phyloP scores from a whole-genome alignment of 164 flowering plant species.

The Macadamia integrifolia region DNA sequence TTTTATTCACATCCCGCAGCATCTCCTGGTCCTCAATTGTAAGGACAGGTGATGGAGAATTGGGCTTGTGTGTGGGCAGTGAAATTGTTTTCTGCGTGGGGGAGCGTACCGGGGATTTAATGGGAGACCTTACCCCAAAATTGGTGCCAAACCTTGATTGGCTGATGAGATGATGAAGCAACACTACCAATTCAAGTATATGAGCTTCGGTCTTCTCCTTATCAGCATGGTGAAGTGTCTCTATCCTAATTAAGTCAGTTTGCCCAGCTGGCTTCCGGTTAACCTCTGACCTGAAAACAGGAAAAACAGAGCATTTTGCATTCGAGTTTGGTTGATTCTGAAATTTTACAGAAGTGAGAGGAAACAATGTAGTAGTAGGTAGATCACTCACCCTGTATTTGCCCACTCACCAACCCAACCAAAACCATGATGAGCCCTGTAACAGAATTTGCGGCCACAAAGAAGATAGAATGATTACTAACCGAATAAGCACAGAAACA shows the following conservation, averaged over 20 bases:
- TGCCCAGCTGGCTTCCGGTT: conserved; percentile 60
- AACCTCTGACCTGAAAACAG: conserved; percentile 60
- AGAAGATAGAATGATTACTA: neutral
- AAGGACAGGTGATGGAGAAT: conserved; percentile 35
- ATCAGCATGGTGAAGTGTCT: conserved; percentile 92
- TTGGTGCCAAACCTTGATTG: conserved; percentile 41
- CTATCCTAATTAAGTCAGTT: conserved; percentile 62
- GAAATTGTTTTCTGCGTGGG: conserved; percentile 50
- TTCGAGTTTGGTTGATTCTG: neutral
- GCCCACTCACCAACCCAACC: conserved; percentile 99
- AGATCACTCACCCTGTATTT: conserved; percentile 69
- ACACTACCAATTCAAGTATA: conserved; percentile 80
- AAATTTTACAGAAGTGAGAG: neutral
- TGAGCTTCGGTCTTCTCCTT: conserved; percentile 79
- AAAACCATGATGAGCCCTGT: conserved; percentile 96
- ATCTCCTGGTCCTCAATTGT: conserved; percentile 78
- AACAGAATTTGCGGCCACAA: conserved; percentile 9
- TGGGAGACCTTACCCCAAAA: conserved; percentile 61
- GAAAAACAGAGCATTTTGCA: neutral
- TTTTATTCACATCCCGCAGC: conserved; percentile 66
- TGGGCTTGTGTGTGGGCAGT: conserved; percentile 26
- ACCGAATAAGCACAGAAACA: neutral
- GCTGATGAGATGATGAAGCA: conserved; percentile 87
- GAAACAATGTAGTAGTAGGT: neutral
- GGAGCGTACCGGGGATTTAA: conserved; percentile 72